phyloP scores from a whole-genome alignment of 2,329 filamentous ascomycete genomes.

The Calonectria multiphialidica region DNA sequence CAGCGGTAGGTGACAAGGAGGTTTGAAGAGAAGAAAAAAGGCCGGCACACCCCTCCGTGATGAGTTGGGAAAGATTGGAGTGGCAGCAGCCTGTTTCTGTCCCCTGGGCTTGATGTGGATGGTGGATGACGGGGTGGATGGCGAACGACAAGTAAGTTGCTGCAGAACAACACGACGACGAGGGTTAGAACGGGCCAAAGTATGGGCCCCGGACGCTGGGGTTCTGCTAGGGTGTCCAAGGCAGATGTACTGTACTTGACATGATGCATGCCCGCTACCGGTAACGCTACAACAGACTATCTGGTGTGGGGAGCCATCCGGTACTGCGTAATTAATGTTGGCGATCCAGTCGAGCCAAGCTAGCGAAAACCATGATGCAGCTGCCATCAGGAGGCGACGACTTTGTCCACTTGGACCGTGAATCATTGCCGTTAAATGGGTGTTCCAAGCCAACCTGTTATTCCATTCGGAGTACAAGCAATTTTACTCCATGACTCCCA shows the following conservation, averaged over 20 bases:
- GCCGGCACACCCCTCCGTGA: slow-evolving; percentile 27
- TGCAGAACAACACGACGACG: slow-evolving; percentile 31
- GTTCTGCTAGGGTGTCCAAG: slow-evolving; percentile 26
- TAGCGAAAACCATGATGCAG: background rate
- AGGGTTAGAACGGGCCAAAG: slow-evolving; percentile 29
- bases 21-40: slow-evolving; percentile 8
- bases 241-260: slow-evolving; percentile 17
- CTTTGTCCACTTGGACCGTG: background rate
- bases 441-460: background rate
- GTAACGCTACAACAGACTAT: slow-evolving; percentile 1
- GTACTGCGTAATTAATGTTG: slow-evolving; percentile 26
- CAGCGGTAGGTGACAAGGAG: background rate
- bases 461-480: background rate
- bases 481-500: background rate
- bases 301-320: slow-evolving; percentile 15
- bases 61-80: slow-evolving; percentile 39
- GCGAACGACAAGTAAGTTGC: slow-evolving; percentile 17
- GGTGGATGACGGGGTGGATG: slow-evolving; percentile 35
- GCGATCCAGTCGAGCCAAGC: slow-evolving; percentile 8
- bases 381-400: background rate
- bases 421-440: background rate
- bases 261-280: background rate
- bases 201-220: slow-evolving; percentile 32
- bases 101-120: slow-evolving; percentile 28
- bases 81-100: slow-evolving; percentile 25